Evolutionary conservation across 140 eudicot species (phyloP), one percentile per base, ranked within the genome.

Genomic region (Anethum foeniculum): DNA sequence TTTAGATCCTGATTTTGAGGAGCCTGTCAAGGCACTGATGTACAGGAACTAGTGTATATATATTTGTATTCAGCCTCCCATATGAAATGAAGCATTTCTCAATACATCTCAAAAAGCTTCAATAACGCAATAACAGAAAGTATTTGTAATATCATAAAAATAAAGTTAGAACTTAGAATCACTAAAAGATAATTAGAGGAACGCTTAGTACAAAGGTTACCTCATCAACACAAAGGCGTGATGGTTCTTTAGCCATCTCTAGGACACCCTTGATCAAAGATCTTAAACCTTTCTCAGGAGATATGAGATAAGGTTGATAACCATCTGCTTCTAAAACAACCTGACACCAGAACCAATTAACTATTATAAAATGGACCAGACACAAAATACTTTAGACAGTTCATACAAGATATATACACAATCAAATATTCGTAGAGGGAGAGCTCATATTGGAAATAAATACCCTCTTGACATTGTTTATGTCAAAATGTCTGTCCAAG

Each of bases 221-320:
- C 98, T 96, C 99, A 77, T 96, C 99, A 82, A 96, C 99, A 91
- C 99, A 96, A 77, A 96, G 96, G 64, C 97, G 91, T 81, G 99
- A 93, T 69, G 99, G 98, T 87, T 96, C 99, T 86, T 96, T 96
- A 36, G 99, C 99, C 82, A 93, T 82, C 88, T 96, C 99, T 58
- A 96, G 78, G 76, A 93, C 98, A 81, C 81, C 82, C 85, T 91
- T 96, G 56, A 96, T 93, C 78, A 96, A 85, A 62, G 99, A 96
- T 71, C 99, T 89, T 74, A 96, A 89, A 25, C 99, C 99, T 84
- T 96, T 96, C 83, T 96, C 99, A 71, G 99, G 99, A 84, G 99
- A 96, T 68, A 96, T 93, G 74, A 96, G 97, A 84, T 96, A 96
- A 73, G 98, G 99, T 77, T 96, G 99, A 86, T 96, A 96, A 78